Conservation (phyloP, 768 basidiomycete species). For the Trametes gibbosa region DNA sequence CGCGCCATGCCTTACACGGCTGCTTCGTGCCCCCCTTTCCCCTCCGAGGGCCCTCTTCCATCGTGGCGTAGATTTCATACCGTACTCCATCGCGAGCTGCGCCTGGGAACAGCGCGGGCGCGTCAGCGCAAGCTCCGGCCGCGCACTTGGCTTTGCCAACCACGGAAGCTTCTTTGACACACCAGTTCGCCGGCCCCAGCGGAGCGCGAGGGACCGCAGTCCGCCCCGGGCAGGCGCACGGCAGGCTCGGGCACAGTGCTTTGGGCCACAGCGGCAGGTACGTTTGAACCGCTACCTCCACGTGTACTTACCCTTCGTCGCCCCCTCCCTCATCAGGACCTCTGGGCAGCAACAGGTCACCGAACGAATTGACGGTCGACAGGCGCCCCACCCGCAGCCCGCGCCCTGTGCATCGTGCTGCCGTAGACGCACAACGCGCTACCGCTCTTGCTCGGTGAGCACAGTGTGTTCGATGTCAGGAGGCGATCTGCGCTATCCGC, state of each 20-base stretch:
- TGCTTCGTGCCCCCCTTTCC: not conserved
- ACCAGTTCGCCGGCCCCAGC: conserved; percentile 13
- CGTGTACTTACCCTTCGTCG: conserved; percentile 1
- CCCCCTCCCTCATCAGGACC: not conserved
- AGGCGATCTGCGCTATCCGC: not conserved
- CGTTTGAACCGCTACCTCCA: conserved; percentile 13
- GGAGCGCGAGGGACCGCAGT: conserved; percentile 19
- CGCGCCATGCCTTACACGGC: not conserved
- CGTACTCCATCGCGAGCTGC: conserved; percentile 4
- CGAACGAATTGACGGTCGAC: not conserved
- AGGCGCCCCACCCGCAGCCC: not conserved
- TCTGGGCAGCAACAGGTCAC: not conserved
- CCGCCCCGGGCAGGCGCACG: conserved; percentile 6
- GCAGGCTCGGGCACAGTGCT: not conserved
- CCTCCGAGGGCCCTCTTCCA: not conserved
- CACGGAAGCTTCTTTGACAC: conserved; percentile 12
- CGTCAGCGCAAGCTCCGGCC: conserved; percentile 14
- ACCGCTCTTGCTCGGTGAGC: not conserved
- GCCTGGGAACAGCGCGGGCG: conserved; percentile 6
- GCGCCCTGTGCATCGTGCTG: not conserved
- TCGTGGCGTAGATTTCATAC: conserved; percentile 5
- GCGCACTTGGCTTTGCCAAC: conserved; percentile 6
- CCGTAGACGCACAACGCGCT: not conserved
- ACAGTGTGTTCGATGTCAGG: not conserved
- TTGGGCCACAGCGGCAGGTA: conserved; percentile 3